phyloP scores from a whole-genome alignment of 352 stramenopile genomes.

The Phytophthora capsici region DNA sequence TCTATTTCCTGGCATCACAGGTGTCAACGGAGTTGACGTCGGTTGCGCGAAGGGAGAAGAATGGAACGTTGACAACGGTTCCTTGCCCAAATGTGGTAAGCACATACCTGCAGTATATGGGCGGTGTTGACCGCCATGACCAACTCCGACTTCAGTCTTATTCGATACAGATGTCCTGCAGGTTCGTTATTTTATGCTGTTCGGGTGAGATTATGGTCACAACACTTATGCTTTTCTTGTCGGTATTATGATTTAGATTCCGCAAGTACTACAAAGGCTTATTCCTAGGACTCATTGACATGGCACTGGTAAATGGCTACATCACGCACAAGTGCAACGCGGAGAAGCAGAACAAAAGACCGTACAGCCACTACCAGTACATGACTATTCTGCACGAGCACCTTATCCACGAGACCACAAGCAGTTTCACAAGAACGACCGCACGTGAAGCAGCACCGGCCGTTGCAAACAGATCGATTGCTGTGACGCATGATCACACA shows the following conservation, averaged over 20 bases:
- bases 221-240: constrained; percentile 4
- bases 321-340: constrained; percentile 9
- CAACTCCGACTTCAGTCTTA: constrained; percentile 30
- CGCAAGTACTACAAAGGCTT: constrained; percentile 28
- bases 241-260: background rate
- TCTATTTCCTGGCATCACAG: constrained; percentile 7
- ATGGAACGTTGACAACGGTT: background rate
- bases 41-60: background rate
- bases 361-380: background rate
- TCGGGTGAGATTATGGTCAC: background rate
- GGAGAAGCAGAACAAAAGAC: background rate
- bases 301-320: constrained; percentile 29
- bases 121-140: constrained; percentile 22
- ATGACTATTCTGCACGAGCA: background rate
- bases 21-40: background rate
- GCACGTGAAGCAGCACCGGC: background rate
- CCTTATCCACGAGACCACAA: background rate
- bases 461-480: background rate
- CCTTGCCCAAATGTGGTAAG: background rate
- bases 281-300: constrained; percentile 26
- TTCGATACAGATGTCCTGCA: constrained; percentile 18
- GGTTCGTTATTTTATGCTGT: constrained; percentile 8
- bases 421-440: background rate
- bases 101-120: constrained; percentile 14
- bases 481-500: background rate